A percentile compares a stretch with the other conserved stretches of the same genome.
These are phyloP conservation scores for Saksenaea vasiformis DNA, from an alignment of 371 early-diverging fungal species.

Conservation along the genomic window DNA sequence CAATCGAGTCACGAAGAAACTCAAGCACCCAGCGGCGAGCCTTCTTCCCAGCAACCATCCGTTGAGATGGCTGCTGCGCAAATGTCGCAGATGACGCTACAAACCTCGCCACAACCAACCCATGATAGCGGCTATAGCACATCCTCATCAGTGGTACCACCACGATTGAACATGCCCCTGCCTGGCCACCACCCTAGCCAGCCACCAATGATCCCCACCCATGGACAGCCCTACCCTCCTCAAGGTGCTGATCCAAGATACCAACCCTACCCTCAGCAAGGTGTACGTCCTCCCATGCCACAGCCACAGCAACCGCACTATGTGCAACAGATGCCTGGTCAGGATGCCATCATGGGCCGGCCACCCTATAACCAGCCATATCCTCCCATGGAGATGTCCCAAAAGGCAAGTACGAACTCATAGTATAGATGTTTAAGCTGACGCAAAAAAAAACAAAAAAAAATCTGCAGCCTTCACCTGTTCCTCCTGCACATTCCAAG, in stretches of 20 bases:
- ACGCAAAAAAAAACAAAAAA: background rate
- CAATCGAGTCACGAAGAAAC: background rate
- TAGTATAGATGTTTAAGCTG: background rate
- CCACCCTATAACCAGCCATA: conserved; percentile 10
- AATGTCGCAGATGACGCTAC: conserved; percentile 18
- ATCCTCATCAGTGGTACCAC: conserved; percentile 6
- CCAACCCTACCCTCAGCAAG: conserved; percentile 22
- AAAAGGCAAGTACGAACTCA: conserved; percentile 10
- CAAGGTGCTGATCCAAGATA: conserved; percentile 15
- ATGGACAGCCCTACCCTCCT: conserved; percentile 23
- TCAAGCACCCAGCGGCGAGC: background rate
- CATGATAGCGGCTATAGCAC: conserved; percentile 16
- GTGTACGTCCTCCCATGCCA: conserved; percentile 11
- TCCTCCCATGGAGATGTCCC: conserved; percentile 2
- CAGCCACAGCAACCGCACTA: conserved; percentile 14
- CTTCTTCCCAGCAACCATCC: conserved; percentile 10
- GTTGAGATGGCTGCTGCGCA: conserved; percentile 13
- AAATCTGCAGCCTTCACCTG: conserved; percentile 17
- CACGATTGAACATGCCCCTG: conserved; percentile 17
- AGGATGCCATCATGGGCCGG: conserved; percentile 8
- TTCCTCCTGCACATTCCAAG: conserved; percentile 10
- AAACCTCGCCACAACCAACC: conserved; percentile 14
- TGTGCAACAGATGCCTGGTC: conserved; percentile 8
- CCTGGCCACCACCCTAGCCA: conserved; percentile 10
- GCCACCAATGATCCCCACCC: conserved; percentile 21